Evolutionary conservation across 78 protist genomes (phyloP), one percentile per base, ranked within the genome.

Genomic region (Dictyostelium intermedium): DNA sequence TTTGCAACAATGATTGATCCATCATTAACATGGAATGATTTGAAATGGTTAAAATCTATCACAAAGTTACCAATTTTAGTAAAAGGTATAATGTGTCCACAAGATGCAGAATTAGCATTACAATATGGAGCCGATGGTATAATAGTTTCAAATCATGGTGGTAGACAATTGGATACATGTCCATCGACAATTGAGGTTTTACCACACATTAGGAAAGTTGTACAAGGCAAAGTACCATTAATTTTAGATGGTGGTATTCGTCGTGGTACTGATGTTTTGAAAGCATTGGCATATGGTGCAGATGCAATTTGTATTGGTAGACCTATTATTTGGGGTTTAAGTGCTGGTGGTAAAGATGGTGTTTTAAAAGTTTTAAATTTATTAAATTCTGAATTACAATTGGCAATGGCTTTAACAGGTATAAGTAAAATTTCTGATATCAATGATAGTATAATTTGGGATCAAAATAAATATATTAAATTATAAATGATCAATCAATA

Each of bases 201-300:
- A 14, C 92, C 91, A 34, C 72, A 85, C 23, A 84, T 97, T 53
- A 82, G 73, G 9, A 69, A 20, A 2, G 97, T 92, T 1, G 91
- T 96, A 14, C 45, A 39, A 9, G 95, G 92, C 10, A 74, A 85
- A 37, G 20, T 78, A 35, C 96, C 96, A 7, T 91, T 97, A 2
- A 69, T 85, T 50, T 37, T 97, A 30, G 98, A 97, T 80, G 97
- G 98, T 37, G 98, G 98, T 23, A 81, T 97, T 25, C 84, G 98
- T 30, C 16, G 98, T 41, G 97, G 98, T 61, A 91, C 98, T 0
- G 98, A 96, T 80, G 85, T 96, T 16, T 69, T 97, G 39, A 97
- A 96, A 41, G 98, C 98, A 16, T 70, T 96, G 70, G 83, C 91
- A n/a, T 53, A 50, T 11, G 97, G 97, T 74, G 98, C 98, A 4